Evolutionary conservation across 176 grass and related monocot genomes (phyloP).

Genomic region (Bothriochloa decipiens): DNA sequence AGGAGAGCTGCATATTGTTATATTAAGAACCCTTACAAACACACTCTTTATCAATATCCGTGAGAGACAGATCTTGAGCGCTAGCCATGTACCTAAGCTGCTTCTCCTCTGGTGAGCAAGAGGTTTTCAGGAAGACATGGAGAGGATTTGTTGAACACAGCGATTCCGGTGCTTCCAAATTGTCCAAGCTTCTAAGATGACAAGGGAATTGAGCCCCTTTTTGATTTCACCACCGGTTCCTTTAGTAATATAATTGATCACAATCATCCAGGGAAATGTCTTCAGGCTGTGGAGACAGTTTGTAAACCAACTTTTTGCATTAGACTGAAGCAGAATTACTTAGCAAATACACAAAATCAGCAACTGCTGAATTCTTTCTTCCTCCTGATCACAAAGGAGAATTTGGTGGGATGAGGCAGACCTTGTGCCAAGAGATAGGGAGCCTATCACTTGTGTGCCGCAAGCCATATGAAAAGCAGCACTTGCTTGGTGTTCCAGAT

Average conservation of each 20-base stretch:
- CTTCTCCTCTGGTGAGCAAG: background rate
- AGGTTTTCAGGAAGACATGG: background rate
- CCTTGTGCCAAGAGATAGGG: background rate
- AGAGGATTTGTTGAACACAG: background rate
- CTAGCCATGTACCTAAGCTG: background rate
- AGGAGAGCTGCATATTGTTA: background rate
- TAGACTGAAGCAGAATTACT: background rate
- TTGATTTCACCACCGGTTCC: background rate
- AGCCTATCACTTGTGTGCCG: background rate
- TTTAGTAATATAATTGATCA: background rate
- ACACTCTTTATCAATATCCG: background rate
- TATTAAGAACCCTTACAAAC: background rate
- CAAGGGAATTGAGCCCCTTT: background rate
- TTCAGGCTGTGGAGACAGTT: background rate
- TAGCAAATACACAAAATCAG: background rate
- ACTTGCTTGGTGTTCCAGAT: slow-evolving; percentile 1
- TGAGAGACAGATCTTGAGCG: background rate
- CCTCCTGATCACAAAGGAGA: background rate
- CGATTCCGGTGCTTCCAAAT: background rate
- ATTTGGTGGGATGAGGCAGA: background rate
- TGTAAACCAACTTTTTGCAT: background rate
- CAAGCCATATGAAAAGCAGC: background rate
- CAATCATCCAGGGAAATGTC: background rate
- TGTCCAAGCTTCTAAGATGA: background rate
- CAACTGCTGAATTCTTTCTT: background rate